phyloP scores from a whole-genome alignment of 2,329 filamentous ascomycete species.

The Colletotrichum filicis region DNA sequence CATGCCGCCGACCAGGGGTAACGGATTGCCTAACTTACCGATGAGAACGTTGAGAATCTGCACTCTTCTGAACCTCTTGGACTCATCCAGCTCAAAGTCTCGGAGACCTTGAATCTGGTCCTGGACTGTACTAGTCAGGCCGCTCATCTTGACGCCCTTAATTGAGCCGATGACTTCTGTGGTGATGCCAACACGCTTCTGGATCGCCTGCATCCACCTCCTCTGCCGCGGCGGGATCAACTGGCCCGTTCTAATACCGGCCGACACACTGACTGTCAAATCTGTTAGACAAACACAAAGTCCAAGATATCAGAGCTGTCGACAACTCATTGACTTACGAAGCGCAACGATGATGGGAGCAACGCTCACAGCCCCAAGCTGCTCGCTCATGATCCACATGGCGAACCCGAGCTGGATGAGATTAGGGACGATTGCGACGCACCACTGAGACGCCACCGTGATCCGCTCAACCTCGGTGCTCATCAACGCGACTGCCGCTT shows the following conservation, averaged over 20 bases:
- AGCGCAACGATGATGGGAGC: conserved; percentile 51
- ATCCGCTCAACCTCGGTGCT: conserved; percentile 44
- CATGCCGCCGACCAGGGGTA: no score
- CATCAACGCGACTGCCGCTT: conserved; percentile 40
- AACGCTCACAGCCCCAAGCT: conserved; percentile 53
- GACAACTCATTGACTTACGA: conserved; percentile 39
- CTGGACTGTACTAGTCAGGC: conserved; percentile 52
- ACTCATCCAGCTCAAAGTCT: conserved; percentile 36
- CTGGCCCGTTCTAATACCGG: neutral
- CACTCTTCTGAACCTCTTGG: conserved; percentile 20
- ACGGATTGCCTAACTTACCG: neutral
- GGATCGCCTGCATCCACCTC: conserved; percentile 60
- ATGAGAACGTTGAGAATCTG: conserved; percentile 11
- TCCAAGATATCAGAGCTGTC: neutral
- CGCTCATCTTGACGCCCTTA: conserved; percentile 62
- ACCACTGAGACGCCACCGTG: conserved; percentile 37
- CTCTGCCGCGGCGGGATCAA: conserved; percentile 12
- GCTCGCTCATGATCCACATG: conserved; percentile 39
- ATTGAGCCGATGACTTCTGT: conserved; percentile 58
- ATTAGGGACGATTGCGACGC: conserved; percentile 33
- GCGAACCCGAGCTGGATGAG: conserved; percentile 39
- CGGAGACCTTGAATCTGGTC: conserved; percentile 37
- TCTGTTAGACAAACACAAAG: neutral
- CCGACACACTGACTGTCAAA: neutral
- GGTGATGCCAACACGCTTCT: conserved; percentile 60